These are phyloP conservation scores for Tillandsia leiboldiana DNA, from an alignment of 176 grass and related monocot genomes.

Conservation along the genomic window DNA sequence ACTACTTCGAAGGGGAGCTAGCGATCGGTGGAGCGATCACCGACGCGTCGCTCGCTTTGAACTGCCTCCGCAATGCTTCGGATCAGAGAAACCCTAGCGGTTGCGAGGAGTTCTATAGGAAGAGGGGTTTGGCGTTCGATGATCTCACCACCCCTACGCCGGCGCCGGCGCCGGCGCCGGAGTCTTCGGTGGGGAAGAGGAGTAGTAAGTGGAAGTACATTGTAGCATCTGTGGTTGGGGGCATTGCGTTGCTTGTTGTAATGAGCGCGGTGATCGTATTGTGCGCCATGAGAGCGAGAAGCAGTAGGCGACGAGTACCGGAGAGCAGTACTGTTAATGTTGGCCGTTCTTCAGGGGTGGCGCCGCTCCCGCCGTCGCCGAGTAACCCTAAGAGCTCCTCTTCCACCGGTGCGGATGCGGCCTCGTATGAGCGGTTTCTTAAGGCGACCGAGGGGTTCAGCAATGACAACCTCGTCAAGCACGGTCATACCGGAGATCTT, in stretches of 20 bases:
- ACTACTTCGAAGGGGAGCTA: constrained; percentile 49
- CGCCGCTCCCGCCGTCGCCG: constrained; percentile 20
- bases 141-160: not conserved
- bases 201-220: constrained; percentile 35
- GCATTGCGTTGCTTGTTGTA: constrained; percentile 25
- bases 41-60: constrained; percentile 21
- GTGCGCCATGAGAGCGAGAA: constrained; percentile 28
- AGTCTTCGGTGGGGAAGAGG: constrained; percentile 11
- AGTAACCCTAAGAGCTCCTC: no score
- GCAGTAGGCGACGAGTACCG: not conserved
- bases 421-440: constrained; percentile 64
- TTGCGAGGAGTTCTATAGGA: constrained; percentile 58
- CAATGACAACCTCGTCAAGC: constrained; percentile 51
- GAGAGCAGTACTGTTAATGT: constrained; percentile 5
- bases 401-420: no score
- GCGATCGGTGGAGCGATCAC: constrained; percentile 7
- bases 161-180: not conserved
- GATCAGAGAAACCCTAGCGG: constrained; percentile 38
- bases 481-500: constrained; percentile 58
- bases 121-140: constrained; percentile 20
- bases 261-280: constrained; percentile 19
- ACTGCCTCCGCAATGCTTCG: constrained; percentile 41
- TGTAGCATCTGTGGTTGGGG: constrained; percentile 40
- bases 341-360: constrained; percentile 30
- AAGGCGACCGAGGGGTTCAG: constrained; percentile 45